Evolutionary conservation across 2,329 filamentous ascomycete species (phyloP).

Genomic region (Leptographium procerum): DNA sequence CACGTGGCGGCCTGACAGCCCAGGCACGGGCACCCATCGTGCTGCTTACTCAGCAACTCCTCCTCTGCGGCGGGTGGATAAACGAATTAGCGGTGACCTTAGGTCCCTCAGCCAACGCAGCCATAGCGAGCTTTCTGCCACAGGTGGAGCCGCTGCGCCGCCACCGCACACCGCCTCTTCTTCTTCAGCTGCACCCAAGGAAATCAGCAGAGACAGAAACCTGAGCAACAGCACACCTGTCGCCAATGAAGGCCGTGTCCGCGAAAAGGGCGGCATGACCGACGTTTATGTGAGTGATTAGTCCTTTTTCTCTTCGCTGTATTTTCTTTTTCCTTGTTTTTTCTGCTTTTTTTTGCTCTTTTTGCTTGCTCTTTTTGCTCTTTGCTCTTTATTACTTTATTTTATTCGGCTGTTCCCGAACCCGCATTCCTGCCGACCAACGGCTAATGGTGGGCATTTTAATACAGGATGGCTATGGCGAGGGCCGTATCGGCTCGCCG

Average conservation of each 20-base stretch:
- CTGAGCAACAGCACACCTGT: constrained; percentile 36
- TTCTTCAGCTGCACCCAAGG: constrained; percentile 8
- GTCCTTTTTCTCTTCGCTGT: too few species aligned
- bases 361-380: neutral
- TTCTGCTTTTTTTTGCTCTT: neutral
- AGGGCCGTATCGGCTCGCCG: constrained; percentile 75
- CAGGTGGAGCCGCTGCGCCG: neutral
- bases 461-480: constrained; percentile 77
- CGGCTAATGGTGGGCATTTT: neutral
- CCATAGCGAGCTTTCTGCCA: constrained; percentile 9
- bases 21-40: constrained; percentile 42
- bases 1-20: constrained; percentile 53
- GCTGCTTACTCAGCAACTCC: constrained; percentile 40
- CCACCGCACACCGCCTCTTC: constrained; percentile 13
- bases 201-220: constrained; percentile 6
- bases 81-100: constrained; percentile 64
- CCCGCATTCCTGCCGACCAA: neutral
- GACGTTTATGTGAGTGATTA: constrained; percentile 94
- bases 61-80: constrained; percentile 58
- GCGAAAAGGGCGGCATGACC: constrained; percentile 67
- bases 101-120: constrained; percentile 50
- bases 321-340: constrained; percentile 9
- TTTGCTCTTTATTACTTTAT: neutral
- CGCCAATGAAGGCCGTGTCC: constrained; percentile 78
- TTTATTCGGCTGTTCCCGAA: neutral